phyloP scores from a whole-genome alignment of 139 green algal species.

The Pseudopediastrum boryanum region DNA sequence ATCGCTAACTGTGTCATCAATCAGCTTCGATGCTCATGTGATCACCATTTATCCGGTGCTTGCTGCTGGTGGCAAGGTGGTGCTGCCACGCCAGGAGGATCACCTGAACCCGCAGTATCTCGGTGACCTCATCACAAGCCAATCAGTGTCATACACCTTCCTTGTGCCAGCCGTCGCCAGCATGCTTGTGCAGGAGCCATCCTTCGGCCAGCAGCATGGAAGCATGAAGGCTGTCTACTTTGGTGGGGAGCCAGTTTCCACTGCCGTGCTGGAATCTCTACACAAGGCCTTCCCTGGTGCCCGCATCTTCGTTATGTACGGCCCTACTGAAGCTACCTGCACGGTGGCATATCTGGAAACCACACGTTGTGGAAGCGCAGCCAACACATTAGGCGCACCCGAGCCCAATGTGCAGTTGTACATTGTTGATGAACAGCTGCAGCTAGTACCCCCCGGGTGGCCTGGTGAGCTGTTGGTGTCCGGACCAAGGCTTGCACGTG shows the following conservation, averaged over 20 bases:
- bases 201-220: too few relatives aligned
- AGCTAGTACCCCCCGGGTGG: conserved; percentile 42
- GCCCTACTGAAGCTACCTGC: too few relatives aligned
- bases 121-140: neutral
- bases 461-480: conserved; percentile 61
- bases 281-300: too few relatives aligned
- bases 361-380: too few relatives aligned
- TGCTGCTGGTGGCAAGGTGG: conserved; percentile 6
- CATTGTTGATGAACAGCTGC: conserved; percentile 38
- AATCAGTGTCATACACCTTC: conserved; percentile 24
- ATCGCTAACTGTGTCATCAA: neutral
- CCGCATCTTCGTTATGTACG: too few relatives aligned
- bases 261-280: too few relatives aligned
- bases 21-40: conserved; percentile 52
- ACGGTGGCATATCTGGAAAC: too few relatives aligned
- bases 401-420: conserved; percentile 54
- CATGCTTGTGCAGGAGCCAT: too few relatives aligned
- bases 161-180: neutral
- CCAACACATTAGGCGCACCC: conserved; percentile 43
- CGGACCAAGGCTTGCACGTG: conserved; percentile 45
- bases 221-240: too few relatives aligned
- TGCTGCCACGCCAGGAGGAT: conserved; percentile 30
- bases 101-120: conserved; percentile 39
- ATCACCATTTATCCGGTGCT: conserved; percentile 8
- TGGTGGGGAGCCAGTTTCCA: too few relatives aligned